Evolutionary conservation across 129 eudicot genomes (phyloP), one percentile per base, ranked within the genome.

Genomic region (Artemisia annua): DNA sequence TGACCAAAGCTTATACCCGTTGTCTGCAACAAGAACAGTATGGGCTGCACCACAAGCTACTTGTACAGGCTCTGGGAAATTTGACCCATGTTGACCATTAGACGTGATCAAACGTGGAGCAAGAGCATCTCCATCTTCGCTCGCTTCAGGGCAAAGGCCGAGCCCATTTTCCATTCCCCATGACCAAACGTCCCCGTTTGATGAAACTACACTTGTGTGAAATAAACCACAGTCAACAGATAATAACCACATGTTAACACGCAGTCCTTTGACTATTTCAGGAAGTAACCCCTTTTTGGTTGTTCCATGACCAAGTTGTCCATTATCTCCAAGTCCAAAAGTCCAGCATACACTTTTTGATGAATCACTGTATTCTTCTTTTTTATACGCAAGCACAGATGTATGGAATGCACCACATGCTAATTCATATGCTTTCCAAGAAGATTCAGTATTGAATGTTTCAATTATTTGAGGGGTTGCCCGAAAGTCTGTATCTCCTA

Each of bases 151-250:
- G 66, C 96, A 92, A 55, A 94, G 76, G 52, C 98, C 98, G 39
- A 87, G 80, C 48, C 98, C 98, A 70, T 81, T 90, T 83, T 88
- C 96, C 98, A 90, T 94, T 49, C 98, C 96, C 97, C 97, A 94
- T 70, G 98, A 87, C 93, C 93, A 94, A 56, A 94, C 93, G 66
- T 94, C 97, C 30, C 98, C 98, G n/a, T 79, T 80, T 11, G 93
- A 84, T 46, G 97, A 94, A 70, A 90, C 92, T 14, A 88, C 84
- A 50, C 91, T 86, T 2, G 97, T 94, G 78, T 94, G 98, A 74
- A 89, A 90, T 51, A 90, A 83, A 20, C 98, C 97, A 73, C 97
- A 93, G 56, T 81, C 97, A 48, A 93, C 83, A 8, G 97, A 85
- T 20, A 83, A 50, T 19, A 90, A 78, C 74, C 75, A 85, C 7